These are phyloP conservation scores for Colletotrichum costaricense DNA, from an alignment of 2,329 filamentous ascomycete species.

Conservation along the genomic window DNA sequence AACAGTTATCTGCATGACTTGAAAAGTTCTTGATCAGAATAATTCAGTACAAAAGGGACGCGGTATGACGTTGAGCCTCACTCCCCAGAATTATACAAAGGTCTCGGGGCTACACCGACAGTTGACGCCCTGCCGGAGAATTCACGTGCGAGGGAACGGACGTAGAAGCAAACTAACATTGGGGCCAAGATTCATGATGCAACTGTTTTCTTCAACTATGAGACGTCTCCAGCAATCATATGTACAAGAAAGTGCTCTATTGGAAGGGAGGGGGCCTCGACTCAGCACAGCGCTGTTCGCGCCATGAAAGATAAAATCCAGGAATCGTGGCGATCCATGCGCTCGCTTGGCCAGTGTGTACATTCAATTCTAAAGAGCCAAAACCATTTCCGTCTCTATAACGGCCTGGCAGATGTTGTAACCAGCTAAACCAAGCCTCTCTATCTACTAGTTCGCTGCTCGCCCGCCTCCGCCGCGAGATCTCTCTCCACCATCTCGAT, in stretches of 20 bases:
- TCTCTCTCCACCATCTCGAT: constrained; percentile 90
- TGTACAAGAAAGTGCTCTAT: constrained; percentile 26
- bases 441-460: constrained; percentile 22
- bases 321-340: constrained; percentile 4
- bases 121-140: not conserved
- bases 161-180: not conserved
- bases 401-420: not conserved
- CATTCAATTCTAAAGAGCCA: constrained; percentile 12
- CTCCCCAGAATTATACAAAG: not conserved
- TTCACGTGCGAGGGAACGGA: not conserved
- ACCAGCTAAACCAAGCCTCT: not conserved
- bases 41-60: not conserved
- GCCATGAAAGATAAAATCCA: not conserved
- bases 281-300: not conserved
- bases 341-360: constrained; percentile 28
- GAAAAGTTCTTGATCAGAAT: not conserved
- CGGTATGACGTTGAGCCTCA: not conserved
- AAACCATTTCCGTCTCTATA: not conserved
- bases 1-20: not conserved
- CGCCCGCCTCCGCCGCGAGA: constrained; percentile 51
- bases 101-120: not conserved
- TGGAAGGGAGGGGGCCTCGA: not conserved
- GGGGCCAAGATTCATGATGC: not conserved
- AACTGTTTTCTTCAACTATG: constrained; percentile 1
- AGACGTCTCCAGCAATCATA: not conserved